A percentile compares a stretch with the other conserved stretches of the same genome.
Evolutionary conservation across 2,329 filamentous ascomycete species (phyloP).

Genomic region (Chaetomium globosum): DNA sequence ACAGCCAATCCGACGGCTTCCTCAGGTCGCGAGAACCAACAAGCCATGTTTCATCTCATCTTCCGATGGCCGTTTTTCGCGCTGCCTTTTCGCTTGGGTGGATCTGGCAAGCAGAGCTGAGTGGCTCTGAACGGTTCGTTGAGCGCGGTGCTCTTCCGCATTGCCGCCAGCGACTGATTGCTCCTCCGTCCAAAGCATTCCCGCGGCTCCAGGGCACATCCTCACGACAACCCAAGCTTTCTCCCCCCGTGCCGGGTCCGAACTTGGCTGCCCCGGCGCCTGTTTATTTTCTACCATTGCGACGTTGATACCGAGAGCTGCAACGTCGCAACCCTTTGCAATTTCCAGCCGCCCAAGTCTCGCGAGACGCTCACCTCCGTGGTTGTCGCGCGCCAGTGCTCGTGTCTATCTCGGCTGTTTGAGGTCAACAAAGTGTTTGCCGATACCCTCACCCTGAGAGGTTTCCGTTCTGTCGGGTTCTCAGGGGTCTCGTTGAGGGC

Average conservation of each 20-base stretch:
- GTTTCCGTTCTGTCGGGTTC: conserved; percentile 37
- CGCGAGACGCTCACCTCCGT: conserved; percentile 21
- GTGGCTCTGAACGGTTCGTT: conserved; percentile 7
- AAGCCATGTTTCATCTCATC: conserved; percentile 33
- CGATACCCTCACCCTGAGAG: conserved; percentile 24
- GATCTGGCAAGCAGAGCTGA: conserved; percentile 15
- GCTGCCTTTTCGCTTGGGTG: conserved; percentile 20
- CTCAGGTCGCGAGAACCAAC: conserved; percentile 17
- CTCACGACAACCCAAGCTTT: neutral
- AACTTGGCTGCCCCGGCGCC: conserved; percentile 1
- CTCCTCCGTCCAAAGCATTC: neutral
- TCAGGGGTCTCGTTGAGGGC: conserved; percentile 28
- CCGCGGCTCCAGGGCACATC: conserved; percentile 19
- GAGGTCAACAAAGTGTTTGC: conserved; percentile 4
- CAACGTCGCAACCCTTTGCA: conserved; percentile 27
- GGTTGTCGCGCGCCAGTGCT: conserved; percentile 30
- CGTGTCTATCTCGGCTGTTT: conserved; percentile 11
- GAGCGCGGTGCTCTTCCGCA: neutral
- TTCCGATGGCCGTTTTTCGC: conserved; percentile 16
- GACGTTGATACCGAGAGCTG: conserved; percentile 27
- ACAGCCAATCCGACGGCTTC: conserved; percentile 30
- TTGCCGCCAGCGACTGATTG: conserved; percentile 23
- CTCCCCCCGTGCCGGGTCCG: neutral
- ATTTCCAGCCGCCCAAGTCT: conserved; percentile 28
- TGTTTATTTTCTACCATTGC: conserved; percentile 9